phyloP scores from a whole-genome alignment of 2,329 filamentous ascomycete genomes.

The Diaporthe capsici region DNA sequence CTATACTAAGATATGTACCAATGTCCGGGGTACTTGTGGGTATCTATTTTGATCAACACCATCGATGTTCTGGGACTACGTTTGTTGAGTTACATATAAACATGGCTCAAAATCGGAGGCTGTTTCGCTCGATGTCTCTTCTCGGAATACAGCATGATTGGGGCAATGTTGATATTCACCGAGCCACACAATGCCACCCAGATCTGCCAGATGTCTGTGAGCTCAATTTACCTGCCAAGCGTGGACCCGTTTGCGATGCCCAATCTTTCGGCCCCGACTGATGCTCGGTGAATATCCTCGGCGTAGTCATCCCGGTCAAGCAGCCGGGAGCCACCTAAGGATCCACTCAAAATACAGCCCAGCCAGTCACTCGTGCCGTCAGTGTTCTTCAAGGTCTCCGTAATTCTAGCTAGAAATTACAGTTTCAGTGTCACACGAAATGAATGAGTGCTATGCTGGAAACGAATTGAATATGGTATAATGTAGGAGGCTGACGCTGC shows the following conservation, averaged over 20 bases:
- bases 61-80: too few relatives aligned
- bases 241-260: not conserved
- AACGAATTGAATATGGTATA: not conserved
- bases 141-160: too few relatives aligned
- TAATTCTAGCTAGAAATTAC: too few relatives aligned
- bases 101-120: too few relatives aligned
- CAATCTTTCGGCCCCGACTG: not conserved
- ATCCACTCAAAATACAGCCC: not conserved
- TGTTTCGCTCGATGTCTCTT: not conserved
- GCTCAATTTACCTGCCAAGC: not conserved
- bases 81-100: not conserved
- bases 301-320: not conserved
- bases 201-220: not conserved
- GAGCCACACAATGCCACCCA: not conserved
- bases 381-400: not conserved
- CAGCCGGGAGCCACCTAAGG: not conserved
- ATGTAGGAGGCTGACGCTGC: too few relatives aligned
- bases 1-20: not conserved
- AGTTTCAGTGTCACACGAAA: too few relatives aligned
- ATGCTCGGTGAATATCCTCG: conserved; percentile 9
- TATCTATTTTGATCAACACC: too few relatives aligned
- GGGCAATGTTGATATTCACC: not conserved
- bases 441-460: not conserved
- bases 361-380: not conserved
- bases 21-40: too few relatives aligned